Evolutionary conservation across 495 filamentous ascomycete species (phyloP).

Genomic region (Penicillium waksmanii): DNA sequence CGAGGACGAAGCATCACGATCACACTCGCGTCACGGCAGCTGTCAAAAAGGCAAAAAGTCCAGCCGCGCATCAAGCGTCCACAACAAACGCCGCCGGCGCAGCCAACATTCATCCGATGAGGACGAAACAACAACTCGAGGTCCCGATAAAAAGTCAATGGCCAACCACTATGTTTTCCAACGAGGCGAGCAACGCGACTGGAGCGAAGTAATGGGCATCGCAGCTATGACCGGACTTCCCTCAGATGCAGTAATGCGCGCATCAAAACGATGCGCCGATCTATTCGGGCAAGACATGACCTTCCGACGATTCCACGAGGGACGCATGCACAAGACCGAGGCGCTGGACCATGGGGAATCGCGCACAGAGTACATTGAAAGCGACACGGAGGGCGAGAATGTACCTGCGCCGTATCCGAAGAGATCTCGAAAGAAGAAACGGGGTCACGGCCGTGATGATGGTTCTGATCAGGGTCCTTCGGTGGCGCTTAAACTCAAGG

Average conservation of each 20-base stretch:
- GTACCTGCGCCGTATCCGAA: neutral
- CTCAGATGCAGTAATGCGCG: constrained; percentile 60
- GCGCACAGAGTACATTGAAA: constrained; percentile 12
- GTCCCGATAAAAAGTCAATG: neutral
- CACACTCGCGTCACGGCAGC: neutral
- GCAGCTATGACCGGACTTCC: constrained; percentile 73
- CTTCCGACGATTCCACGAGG: constrained; percentile 60
- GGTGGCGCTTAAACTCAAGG: constrained; percentile 14
- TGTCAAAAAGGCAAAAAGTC: too few relatives aligned
- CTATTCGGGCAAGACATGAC: constrained; percentile 70
- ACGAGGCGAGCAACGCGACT: constrained; percentile 61
- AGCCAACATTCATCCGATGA: neutral
- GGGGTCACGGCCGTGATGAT: too few relatives aligned
- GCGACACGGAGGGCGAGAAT: constrained; percentile 32
- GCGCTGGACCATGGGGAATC: constrained; percentile 8
- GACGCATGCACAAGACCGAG: constrained; percentile 28
- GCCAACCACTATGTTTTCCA: neutral
- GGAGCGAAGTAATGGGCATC: constrained; percentile 77
- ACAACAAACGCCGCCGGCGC: neutral
- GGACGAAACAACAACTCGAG: neutral
- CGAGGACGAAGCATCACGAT: constrained; percentile 7
- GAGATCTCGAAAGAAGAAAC: neutral
- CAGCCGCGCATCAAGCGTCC: too few relatives aligned
- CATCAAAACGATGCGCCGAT: constrained; percentile 68
- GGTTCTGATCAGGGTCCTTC: neutral